These are phyloP conservation scores for Penicillium glabrum DNA, from an alignment of 2,329 filamentous ascomycete genomes.

Conservation along the genomic window DNA sequence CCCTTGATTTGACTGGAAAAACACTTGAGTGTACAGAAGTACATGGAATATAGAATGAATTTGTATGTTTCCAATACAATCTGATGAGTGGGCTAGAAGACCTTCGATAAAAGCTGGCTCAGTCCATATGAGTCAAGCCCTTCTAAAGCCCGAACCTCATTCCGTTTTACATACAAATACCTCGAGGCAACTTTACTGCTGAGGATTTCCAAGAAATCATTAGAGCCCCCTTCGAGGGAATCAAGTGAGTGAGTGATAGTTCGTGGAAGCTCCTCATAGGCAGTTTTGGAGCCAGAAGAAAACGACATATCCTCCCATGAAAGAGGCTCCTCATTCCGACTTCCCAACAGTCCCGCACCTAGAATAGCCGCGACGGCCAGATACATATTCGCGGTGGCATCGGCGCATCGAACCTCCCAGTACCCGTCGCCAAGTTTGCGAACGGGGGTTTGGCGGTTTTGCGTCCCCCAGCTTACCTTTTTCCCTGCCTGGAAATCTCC, in stretches of 20 bases:
- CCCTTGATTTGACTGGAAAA: neutral
- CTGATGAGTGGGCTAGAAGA: neutral
- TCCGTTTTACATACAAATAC: neutral
- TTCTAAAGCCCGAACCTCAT: neutral
- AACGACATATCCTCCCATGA: neutral
- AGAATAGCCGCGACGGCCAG: conserved; percentile 15
- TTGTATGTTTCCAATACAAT: too few species aligned
- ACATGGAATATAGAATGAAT: neutral
- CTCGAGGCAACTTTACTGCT: neutral
- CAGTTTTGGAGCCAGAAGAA: neutral
- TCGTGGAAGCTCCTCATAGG: neutral
- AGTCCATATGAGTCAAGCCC: neutral
- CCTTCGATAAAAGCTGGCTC: neutral
- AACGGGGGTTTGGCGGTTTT: conserved; percentile 14
- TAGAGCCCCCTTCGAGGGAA: neutral
- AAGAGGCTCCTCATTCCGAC: neutral
- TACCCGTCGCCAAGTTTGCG: conserved; percentile 19
- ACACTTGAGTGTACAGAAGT: neutral
- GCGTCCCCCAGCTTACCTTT: conserved; percentile 17
- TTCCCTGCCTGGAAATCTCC: conserved; percentile 5
- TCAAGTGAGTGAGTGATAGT: neutral
- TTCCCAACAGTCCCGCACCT: conserved; percentile 9
- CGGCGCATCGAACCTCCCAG: conserved; percentile 23
- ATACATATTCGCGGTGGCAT: conserved; percentile 26
- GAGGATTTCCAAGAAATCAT: neutral